Conservation (phyloP, 164 flowering plant species). For the Hamamelis virginiana region DNA sequence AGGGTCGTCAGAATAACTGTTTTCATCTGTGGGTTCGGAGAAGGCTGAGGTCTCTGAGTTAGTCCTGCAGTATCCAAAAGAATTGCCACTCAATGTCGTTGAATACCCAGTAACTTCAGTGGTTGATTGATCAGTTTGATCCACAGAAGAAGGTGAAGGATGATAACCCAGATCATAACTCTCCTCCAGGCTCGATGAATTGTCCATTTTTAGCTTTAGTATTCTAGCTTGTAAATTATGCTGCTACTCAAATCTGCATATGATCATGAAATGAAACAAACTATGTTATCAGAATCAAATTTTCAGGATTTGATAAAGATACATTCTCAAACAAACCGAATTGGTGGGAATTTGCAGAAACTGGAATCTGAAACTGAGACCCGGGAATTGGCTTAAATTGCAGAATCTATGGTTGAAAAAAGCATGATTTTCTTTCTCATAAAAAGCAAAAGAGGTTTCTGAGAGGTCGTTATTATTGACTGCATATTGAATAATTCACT, state of each 20-base stretch:
- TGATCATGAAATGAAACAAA: constrained; percentile 10
- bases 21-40: constrained; percentile 60
- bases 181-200: constrained; percentile 34
- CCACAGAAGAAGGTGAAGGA: constrained; percentile 52
- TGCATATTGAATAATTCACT: constrained; percentile 20
- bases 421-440: background rate
- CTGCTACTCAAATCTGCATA: constrained; percentile 30
- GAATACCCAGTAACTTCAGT: constrained; percentile 46
- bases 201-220: constrained; percentile 39
- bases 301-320: constrained; percentile 1
- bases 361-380: background rate
- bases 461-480: constrained; percentile 21
- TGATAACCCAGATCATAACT: constrained; percentile 47
- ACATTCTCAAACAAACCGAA: background rate
- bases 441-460: constrained; percentile 25
- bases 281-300: constrained; percentile 4
- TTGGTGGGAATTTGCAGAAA: constrained; percentile 1
- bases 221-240: background rate
- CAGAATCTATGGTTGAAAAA: constrained; percentile 1
- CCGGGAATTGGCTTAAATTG: constrained; percentile 18
- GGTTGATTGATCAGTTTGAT: constrained; percentile 48
- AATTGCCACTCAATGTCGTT: constrained; percentile 44
- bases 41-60: constrained; percentile 65
- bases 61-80: constrained; percentile 60
- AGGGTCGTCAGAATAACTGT: constrained; percentile 45